Evolutionary conservation across 2,329 filamentous ascomycete genomes (phyloP).

Genomic region (Diaporthe citriasiana): DNA sequence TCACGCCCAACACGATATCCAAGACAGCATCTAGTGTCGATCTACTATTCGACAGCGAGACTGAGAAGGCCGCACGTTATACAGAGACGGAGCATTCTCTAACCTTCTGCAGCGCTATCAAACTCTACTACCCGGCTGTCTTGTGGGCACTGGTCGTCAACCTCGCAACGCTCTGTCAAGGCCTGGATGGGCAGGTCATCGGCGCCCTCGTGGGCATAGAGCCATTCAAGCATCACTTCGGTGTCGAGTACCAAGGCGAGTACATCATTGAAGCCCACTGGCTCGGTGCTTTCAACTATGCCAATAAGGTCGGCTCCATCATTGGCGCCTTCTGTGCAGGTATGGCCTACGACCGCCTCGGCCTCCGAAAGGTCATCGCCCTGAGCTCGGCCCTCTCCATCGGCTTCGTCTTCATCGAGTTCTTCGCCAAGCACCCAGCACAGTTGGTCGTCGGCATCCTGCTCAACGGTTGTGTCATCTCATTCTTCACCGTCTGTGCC

Average conservation of each 20-base stretch:
- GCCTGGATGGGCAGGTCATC: constrained; percentile 34
- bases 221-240: constrained; percentile 29
- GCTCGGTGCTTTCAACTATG: constrained; percentile 39
- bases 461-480: constrained; percentile 60
- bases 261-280: constrained; percentile 36
- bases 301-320: constrained; percentile 35
- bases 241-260: constrained; percentile 10
- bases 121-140: constrained; percentile 36
- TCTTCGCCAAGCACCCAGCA: constrained; percentile 57
- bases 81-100: constrained; percentile 33
- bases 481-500: constrained; percentile 57
- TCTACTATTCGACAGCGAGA: background rate
- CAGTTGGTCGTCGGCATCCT: constrained; percentile 61
- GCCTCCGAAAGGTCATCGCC: constrained; percentile 47
- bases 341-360: constrained; percentile 44
- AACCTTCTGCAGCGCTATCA: constrained; percentile 31
- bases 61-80: constrained; percentile 9
- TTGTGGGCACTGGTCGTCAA: constrained; percentile 35
- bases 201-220: constrained; percentile 33
- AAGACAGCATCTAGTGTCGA: background rate
- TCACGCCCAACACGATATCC: background rate
- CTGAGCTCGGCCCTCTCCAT: constrained; percentile 48
- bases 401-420: constrained; percentile 61
- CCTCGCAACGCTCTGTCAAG: constrained; percentile 35
- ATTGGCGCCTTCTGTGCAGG: constrained; percentile 37